These are phyloP conservation scores for Aureobasidium sp. DNA, from an alignment of 2,329 filamentous ascomycete species.

Conservation along the genomic window DNA sequence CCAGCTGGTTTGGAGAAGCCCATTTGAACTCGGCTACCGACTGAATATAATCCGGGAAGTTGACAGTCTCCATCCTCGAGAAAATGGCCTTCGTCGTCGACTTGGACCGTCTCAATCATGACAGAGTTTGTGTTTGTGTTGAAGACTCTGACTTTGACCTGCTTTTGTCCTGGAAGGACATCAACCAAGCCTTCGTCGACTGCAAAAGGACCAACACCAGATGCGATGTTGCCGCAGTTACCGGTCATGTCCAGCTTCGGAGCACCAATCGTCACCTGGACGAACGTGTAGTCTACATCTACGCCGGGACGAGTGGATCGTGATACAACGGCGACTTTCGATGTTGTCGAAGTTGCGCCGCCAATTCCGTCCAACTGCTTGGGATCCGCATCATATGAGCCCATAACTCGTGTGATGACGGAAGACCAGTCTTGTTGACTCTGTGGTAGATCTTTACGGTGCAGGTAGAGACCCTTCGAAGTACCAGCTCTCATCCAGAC, in stretches of 20 bases:
- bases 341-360: constrained; percentile 19
- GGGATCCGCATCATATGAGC: constrained; percentile 21
- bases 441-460: constrained; percentile 25
- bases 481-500: constrained; percentile 33
- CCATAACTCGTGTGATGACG: constrained; percentile 26
- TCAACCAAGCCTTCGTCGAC: constrained; percentile 18
- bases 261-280: constrained; percentile 17
- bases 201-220: constrained; percentile 19
- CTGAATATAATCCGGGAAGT: constrained; percentile 14
- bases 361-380: constrained; percentile 19
- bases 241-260: constrained; percentile 18
- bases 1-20: constrained; percentile 17
- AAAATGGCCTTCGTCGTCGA: constrained; percentile 19
- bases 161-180: constrained; percentile 14
- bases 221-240: constrained; percentile 20
- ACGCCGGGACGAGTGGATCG: constrained; percentile 15
- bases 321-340: constrained; percentile 18
- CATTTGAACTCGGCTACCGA: constrained; percentile 16
- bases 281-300: constrained; percentile 20
- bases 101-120: constrained; percentile 18
- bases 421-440: constrained; percentile 22
- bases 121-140: constrained; percentile 20
- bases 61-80: constrained; percentile 18
- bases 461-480: constrained; percentile 33
- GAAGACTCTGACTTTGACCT: constrained; percentile 18